Evolutionary conservation across 1,284 basidiomycete genomes (phyloP).

Genomic region (Ceratobasidium sp.): DNA sequence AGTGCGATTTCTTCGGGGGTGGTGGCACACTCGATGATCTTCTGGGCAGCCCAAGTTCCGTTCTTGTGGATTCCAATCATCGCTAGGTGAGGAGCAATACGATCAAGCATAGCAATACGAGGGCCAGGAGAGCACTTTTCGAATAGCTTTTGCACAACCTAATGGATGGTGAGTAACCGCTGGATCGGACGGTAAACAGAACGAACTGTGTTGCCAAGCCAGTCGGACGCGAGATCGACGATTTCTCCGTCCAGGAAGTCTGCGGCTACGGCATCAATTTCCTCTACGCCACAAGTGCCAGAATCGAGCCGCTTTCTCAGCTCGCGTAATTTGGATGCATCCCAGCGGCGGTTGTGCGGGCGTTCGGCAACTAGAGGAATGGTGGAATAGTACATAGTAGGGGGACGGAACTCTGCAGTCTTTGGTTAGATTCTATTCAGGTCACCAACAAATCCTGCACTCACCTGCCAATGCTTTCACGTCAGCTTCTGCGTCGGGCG

Average conservation of each 20-base stretch:
- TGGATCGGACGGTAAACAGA: background rate
- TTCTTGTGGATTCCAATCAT: constrained; percentile 99
- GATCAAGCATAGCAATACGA: constrained; percentile 91
- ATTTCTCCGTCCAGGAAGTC: constrained; percentile 93
- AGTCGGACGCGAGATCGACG: constrained; percentile 96
- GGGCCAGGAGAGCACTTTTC: constrained; percentile 86
- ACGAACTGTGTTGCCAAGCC: constrained; percentile 96
- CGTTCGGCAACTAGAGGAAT: constrained; percentile 90
- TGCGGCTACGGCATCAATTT: constrained; percentile 89
- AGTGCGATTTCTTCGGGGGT: constrained; percentile 89
- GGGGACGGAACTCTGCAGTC: constrained; percentile 80
- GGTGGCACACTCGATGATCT: constrained; percentile 96
- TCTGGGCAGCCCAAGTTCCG: constrained; percentile 99
- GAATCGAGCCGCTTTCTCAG: constrained; percentile 91
- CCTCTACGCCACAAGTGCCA: constrained; percentile 83
- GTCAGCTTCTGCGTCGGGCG: constrained; percentile 82
- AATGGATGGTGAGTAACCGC: constrained; percentile 10
- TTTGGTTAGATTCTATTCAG: constrained; percentile 1
- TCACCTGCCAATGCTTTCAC: constrained; percentile 85
- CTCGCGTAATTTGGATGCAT: constrained; percentile 94
- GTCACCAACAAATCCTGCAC: constrained; percentile 54
- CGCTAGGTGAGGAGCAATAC: constrained; percentile 93
- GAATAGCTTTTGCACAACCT: constrained; percentile 97
- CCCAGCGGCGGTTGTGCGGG: constrained; percentile 87
- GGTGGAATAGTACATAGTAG: constrained; percentile 93